Evolutionary conservation across 192 early-diverging fungal genomes (phyloP).

Genomic region (Diversispora eburnea): DNA sequence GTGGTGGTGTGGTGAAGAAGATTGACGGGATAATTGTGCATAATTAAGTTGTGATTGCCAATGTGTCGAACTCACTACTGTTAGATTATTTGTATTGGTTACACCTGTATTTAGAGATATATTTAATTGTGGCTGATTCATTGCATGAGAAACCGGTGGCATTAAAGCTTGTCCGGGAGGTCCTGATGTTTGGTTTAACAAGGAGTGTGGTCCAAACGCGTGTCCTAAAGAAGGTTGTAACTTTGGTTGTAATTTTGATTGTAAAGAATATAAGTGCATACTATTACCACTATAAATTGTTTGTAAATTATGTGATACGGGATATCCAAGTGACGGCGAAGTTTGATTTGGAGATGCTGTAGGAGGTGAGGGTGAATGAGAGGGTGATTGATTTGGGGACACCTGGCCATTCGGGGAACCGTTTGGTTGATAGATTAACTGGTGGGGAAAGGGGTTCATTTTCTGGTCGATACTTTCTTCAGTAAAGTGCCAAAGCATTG

Average conservation of each 20-base stretch:
- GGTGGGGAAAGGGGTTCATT: constrained; percentile 25
- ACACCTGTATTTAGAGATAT: background rate
- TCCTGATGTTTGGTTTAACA: constrained; percentile 20
- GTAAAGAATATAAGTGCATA: constrained; percentile 1
- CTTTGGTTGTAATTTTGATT: constrained; percentile 14
- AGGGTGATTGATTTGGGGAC: constrained; percentile 19
- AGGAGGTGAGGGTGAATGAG: constrained; percentile 20
- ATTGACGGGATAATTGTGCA: constrained; percentile 68
- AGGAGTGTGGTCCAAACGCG: background rate
- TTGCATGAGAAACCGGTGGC: background rate
- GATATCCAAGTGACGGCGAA: constrained; percentile 18
- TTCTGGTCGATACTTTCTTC: constrained; percentile 1
- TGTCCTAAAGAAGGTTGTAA: background rate
- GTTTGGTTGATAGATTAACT: constrained; percentile 23
- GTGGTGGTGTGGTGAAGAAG: constrained; percentile 83
- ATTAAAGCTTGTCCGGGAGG: constrained; percentile 16
- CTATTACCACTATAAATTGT: constrained; percentile 8
- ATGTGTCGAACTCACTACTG: constrained; percentile 36
- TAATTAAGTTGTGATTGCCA: constrained; percentile 73
- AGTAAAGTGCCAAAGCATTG: background rate
- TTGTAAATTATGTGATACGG: constrained; percentile 7
- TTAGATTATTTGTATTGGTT: background rate
- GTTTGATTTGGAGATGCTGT: constrained; percentile 21
- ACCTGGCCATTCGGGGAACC: constrained; percentile 15
- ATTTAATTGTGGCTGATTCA: constrained; percentile 6